These are phyloP conservation scores for Komagataella ulmi DNA, from an alignment of 805 yeast genomes.

Conservation along the genomic window DNA sequence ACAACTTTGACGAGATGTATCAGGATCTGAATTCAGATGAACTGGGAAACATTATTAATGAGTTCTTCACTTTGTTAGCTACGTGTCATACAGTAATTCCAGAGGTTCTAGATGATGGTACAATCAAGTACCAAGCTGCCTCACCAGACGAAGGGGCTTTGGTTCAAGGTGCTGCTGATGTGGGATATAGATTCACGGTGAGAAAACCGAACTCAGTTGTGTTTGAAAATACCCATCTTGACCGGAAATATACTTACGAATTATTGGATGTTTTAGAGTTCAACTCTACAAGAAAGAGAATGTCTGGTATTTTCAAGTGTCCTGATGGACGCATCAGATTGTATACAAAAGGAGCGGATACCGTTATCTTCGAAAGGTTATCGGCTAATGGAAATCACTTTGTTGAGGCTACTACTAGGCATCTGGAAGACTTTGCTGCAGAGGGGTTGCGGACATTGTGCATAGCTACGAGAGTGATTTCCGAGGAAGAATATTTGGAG, in stretches of 20 bases:
- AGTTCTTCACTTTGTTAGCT: constrained; percentile 72
- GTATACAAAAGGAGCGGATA: constrained; percentile 96
- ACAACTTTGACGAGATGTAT: constrained; percentile 53
- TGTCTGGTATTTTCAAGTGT: constrained; percentile 89
- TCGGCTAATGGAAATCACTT: constrained; percentile 52
- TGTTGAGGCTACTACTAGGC: constrained; percentile 70
- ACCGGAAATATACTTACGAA: constrained; percentile 50
- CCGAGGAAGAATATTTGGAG: constrained; percentile 59
- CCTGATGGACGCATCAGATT: constrained; percentile 87
- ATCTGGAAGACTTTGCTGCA: constrained; percentile 91
- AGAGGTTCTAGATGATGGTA: constrained; percentile 49
- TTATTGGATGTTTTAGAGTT: constrained; percentile 88
- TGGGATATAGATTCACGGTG: constrained; percentile 75
- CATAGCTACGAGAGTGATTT: constrained; percentile 70
- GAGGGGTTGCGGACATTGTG: constrained; percentile 93
- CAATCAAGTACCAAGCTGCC: constrained; percentile 91
- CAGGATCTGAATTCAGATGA: constrained; percentile 19
- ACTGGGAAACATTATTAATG: constrained; percentile 34
- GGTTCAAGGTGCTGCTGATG: constrained; percentile 87
- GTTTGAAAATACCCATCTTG: constrained; percentile 35
- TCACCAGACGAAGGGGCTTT: constrained; percentile 99
- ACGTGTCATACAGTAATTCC: constrained; percentile 98
- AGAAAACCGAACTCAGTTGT: constrained; percentile 79
- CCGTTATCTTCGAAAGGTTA: constrained; percentile 83
- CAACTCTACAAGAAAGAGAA: constrained; percentile 93